These are phyloP conservation scores for Paulownia fortunei DNA, from an alignment of 257 asterid genomes.

Conservation along the genomic window DNA sequence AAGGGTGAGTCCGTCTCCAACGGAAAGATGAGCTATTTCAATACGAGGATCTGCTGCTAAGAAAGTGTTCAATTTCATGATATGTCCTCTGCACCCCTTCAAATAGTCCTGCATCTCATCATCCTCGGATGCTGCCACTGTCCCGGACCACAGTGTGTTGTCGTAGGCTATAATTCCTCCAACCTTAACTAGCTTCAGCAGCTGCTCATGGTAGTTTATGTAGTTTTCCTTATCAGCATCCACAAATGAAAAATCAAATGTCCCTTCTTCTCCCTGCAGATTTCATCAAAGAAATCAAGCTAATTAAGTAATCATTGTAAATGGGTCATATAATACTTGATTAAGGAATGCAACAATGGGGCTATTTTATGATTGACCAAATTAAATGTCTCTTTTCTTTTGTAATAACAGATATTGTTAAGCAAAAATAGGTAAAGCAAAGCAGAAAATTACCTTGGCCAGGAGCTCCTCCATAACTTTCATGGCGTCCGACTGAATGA, in stretches of 20 bases:
- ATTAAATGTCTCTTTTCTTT: too few species aligned
- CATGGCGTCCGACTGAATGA: slow-evolving; percentile 45
- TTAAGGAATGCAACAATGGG: too few species aligned
- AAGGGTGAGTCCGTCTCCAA: slow-evolving; percentile 63
- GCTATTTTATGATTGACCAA: too few species aligned
- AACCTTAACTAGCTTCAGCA: slow-evolving; percentile 47
- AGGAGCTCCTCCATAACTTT: slow-evolving; percentile 37
- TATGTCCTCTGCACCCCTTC: slow-evolving; percentile 37
- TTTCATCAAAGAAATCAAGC: not conserved
- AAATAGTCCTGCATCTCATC: slow-evolving; percentile 49
- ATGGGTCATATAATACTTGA: too few species aligned
- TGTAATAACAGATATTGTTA: too few species aligned
- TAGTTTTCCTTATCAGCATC: slow-evolving; percentile 68
- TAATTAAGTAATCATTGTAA: not conserved
- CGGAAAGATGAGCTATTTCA: slow-evolving; percentile 57
- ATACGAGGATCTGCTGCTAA: slow-evolving; percentile 54
- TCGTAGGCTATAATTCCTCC: slow-evolving; percentile 65
- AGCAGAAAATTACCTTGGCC: slow-evolving; percentile 25
- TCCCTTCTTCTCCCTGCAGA: slow-evolving; percentile 51
- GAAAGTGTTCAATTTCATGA: slow-evolving; percentile 50
- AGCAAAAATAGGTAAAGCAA: too few species aligned
- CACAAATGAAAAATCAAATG: slow-evolving; percentile 60
- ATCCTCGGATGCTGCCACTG: slow-evolving; percentile 54
- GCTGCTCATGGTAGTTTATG: slow-evolving; percentile 52
- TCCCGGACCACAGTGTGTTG: slow-evolving; percentile 66